These are phyloP conservation scores for Wickerhamomyces bisporus DNA, from an alignment of 805 yeast genomes.

Conservation along the genomic window DNA sequence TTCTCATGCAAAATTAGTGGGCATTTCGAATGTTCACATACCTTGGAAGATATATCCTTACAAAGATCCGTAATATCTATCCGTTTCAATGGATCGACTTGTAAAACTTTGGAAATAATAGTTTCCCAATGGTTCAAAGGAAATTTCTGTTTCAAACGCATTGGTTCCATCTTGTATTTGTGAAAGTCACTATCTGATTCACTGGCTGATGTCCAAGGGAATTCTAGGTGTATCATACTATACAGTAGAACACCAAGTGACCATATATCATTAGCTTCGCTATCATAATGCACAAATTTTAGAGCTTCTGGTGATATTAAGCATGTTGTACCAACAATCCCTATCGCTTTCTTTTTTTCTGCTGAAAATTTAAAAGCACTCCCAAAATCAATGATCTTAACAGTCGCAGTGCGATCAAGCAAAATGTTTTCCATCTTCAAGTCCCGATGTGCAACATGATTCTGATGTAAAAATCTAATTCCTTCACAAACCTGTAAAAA, in stretches of 20 bases:
- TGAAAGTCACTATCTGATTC: slow-evolving; percentile 25
- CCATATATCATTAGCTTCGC: slow-evolving; percentile 84
- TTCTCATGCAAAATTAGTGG: slow-evolving; percentile 3
- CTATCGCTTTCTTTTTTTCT: slow-evolving; percentile 57
- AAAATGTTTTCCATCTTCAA: slow-evolving; percentile 90
- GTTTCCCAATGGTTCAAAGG: slow-evolving; percentile 7
- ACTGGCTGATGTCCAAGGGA: slow-evolving; percentile 46
- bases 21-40: slow-evolving; percentile 1
- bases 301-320: slow-evolving; percentile 87
- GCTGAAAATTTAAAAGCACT: slow-evolving; percentile 67
- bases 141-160: slow-evolving; percentile 1
- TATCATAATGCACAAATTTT: slow-evolving; percentile 62
- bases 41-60: neutral
- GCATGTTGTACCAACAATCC: slow-evolving; percentile 91
- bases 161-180: slow-evolving; percentile 1
- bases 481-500: slow-evolving; percentile 78
- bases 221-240: slow-evolving; percentile 56
- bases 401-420: slow-evolving; percentile 60
- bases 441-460: slow-evolving; percentile 88
- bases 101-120: slow-evolving; percentile 1
- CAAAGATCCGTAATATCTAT: slow-evolving; percentile 8
- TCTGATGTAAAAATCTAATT: slow-evolving; percentile 61
- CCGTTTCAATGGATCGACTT: slow-evolving; percentile 7
- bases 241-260: slow-evolving; percentile 80
- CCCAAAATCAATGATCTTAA: slow-evolving; percentile 90